Percentiles rank a stretch among this genome's conserved stretches.
Conservation (phyloP, 768 basidiomycete species). For the Grammothele lineata region DNA sequence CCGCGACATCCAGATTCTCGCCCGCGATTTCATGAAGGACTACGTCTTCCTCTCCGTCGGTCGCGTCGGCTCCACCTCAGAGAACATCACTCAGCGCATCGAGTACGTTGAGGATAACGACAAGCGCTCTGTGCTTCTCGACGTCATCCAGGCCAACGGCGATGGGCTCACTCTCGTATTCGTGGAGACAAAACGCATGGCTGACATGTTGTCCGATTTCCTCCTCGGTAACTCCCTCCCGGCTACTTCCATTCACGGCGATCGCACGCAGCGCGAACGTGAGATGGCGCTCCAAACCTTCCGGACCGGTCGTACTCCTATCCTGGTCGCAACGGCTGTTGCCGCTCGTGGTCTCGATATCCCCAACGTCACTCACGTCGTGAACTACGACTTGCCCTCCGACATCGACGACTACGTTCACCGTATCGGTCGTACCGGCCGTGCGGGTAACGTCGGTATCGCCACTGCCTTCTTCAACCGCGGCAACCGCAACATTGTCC, state of each 20-base stretch:
- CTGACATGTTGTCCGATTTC: constrained; percentile 97
- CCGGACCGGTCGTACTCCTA: constrained; percentile 90
- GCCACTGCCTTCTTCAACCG: constrained; percentile 96
- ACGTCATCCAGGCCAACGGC: constrained; percentile 80
- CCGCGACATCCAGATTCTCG: constrained; percentile 95
- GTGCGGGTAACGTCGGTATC: constrained; percentile 96
- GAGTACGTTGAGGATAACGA: constrained; percentile 97
- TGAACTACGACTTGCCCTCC: constrained; percentile 96
- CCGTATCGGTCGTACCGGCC: constrained; percentile 96
- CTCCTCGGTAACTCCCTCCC: constrained; percentile 76
- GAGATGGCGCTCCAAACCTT: constrained; percentile 94
- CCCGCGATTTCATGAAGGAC: constrained; percentile 94
- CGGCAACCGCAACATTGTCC: constrained; percentile 88
- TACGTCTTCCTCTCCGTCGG: constrained; percentile 99
- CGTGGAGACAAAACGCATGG: constrained; percentile 99
- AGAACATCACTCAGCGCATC: constrained; percentile 99
- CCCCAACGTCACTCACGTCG: constrained; percentile 97
- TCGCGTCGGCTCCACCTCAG: constrained; percentile 96
- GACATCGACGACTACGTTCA: constrained; percentile 99
- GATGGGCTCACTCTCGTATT: constrained; percentile 89
- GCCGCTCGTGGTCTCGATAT: constrained; percentile 99
- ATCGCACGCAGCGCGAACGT: constrained; percentile 96
- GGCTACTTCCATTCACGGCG: constrained; percentile 97
- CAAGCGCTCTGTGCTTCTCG: constrained; percentile 94
- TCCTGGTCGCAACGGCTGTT: constrained; percentile 97